Base-by-base conservation (phyloP, 176 grass and related monocot species). In the Oryza brachyantha region DNA sequence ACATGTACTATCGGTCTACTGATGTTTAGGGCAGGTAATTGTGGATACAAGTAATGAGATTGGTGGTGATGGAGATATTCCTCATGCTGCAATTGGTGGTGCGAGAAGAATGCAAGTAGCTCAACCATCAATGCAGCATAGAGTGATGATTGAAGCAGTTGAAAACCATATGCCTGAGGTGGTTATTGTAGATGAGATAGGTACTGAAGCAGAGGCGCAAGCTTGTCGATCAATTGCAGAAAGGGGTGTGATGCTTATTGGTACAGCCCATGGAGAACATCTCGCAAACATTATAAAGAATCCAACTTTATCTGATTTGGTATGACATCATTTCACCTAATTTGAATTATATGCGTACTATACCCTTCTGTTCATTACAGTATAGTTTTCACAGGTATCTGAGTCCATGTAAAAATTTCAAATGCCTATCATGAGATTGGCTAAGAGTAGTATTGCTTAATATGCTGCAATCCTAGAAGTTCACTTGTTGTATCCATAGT, bases 101-200 rank as follows among this genome's bases (percentile, higher is more conserved):
- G 95, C 95, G 65, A 91, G 92, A 87, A 87, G 95, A 88, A 94
- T 98, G 92, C 95, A 98, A 94, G 95, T 98, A 89, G 89, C 92
- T 74, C 62, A 94, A 87, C 95, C 90, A 72, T 98, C 95, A 68
- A 83, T 94, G 95, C 91, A 97, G 50, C 91, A 97, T 72, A 88
- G 75, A 31, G 90, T 98, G 61, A 98, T 98, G 95, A 94, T 98
- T 86, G 92, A 98, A 94, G 95, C 95, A 29, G 92, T 98, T 24
- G 92, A 98, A 83, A 98, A 98, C 70, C 95, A 98, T 89, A 98
- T 98, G 92, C 95, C 95, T 76, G 90, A 98, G 85, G 95, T 94
- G 74, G 90, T 98, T 68, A 94, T 94, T 66, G 92, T 98, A 61
- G 95, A 94, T 48, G 95, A 98, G 87, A 98, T 98, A 48, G 95